These are phyloP conservation scores for Phlyctochytrium planicorne DNA, from an alignment of 192 early-diverging fungal species.

Conservation along the genomic window DNA sequence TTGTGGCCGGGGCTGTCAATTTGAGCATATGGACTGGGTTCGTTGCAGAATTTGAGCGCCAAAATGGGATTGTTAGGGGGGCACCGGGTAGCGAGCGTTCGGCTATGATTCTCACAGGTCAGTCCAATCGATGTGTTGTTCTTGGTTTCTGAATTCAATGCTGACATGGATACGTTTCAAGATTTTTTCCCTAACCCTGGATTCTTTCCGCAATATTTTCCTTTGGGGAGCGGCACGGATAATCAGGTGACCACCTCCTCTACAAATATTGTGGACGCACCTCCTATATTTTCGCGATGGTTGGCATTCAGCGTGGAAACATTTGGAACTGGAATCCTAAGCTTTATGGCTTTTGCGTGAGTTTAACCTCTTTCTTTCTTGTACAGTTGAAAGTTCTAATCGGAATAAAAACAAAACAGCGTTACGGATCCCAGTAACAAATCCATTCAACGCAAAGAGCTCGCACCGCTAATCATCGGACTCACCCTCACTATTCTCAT, in stretches of 20 bases:
- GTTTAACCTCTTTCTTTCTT: not conserved
- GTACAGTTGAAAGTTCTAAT: no score
- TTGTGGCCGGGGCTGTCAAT: constrained; percentile 29
- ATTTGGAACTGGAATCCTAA: constrained; percentile 22
- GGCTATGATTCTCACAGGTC: constrained; percentile 20
- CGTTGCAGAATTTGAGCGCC: constrained; percentile 14
- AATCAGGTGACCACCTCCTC: not conserved
- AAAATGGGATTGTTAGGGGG: constrained; percentile 24
- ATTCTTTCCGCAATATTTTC: not conserved
- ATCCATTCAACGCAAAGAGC: constrained; percentile 11
- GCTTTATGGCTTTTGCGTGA: constrained; percentile 14
- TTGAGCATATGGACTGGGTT: constrained; percentile 13
- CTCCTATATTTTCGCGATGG: not conserved
- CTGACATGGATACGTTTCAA: no score
- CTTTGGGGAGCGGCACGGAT: not conserved
- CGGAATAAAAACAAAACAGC: no score
- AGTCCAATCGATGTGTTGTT: no score
- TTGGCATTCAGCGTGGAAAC: constrained; percentile 18
- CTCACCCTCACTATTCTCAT: constrained; percentile 14
- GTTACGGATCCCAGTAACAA: constrained; percentile 20
- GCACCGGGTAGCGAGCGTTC: constrained; percentile 20
- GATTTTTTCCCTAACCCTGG: not conserved
- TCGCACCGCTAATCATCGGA: constrained; percentile 23
- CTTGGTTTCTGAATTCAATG: no score
- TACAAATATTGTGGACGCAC: not conserved